These are phyloP conservation scores for Fusarium hostae DNA, from an alignment of 2,329 filamentous ascomycete species.

Conservation along the genomic window DNA sequence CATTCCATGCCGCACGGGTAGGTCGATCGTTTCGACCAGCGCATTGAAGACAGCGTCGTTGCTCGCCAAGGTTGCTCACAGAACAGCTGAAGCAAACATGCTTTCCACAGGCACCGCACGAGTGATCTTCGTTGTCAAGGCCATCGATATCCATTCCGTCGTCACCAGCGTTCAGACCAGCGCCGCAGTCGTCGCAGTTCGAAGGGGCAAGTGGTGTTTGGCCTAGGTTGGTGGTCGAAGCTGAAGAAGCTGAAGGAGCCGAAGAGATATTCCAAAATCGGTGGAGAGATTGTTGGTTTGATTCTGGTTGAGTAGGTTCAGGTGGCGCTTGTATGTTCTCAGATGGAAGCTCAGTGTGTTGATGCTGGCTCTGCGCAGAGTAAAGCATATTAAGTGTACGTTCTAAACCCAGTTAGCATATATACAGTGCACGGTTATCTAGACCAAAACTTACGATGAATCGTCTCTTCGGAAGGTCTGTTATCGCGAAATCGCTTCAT, in stretches of 20 bases:
- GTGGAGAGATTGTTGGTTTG: conserved; percentile 64
- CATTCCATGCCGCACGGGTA: conserved; percentile 33
- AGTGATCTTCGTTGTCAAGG: conserved; percentile 41
- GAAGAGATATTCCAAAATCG: conserved; percentile 69
- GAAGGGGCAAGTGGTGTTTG: conserved; percentile 40
- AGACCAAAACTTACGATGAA: conserved; percentile 62
- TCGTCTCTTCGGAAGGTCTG: conserved; percentile 65
- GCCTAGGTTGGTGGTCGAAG: conserved; percentile 37
- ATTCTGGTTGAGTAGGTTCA: conserved; percentile 11
- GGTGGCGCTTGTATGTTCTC: conserved; percentile 23
- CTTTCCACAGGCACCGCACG: conserved; percentile 64
- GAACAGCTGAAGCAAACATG: conserved; percentile 69
- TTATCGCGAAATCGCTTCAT: conserved; percentile 70
- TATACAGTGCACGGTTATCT: background rate
- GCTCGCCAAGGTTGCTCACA: conserved; percentile 66
- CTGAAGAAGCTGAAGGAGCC: conserved; percentile 45
- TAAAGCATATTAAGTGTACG: conserved; percentile 69
- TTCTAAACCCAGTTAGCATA: conserved; percentile 52
- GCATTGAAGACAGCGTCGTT: conserved; percentile 64
- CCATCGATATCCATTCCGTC: conserved; percentile 56
- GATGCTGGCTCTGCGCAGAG: conserved; percentile 60
- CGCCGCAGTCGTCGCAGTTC: conserved; percentile 67
- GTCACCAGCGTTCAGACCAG: conserved; percentile 34
- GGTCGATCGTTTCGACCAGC: conserved; percentile 52
- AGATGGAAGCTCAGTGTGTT: background rate